Evolutionary conservation across 2,329 filamentous ascomycete species (phyloP).

Genomic region (Albophoma yamanashiensis): DNA sequence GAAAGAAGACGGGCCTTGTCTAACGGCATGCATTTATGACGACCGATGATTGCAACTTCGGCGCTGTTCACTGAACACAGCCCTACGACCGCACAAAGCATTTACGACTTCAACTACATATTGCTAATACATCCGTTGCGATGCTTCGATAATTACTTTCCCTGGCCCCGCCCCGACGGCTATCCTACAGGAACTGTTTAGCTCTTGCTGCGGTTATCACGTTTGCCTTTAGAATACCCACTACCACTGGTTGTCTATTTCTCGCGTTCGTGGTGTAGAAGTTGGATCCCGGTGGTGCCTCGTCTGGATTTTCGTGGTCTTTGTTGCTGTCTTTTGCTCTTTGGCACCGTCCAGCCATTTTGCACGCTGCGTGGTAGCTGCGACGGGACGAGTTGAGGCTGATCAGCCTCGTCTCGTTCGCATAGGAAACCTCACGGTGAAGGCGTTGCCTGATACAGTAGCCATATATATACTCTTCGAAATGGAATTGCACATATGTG

Average conservation of each 20-base stretch:
- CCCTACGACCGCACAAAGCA: not conserved
- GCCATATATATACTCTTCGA: not conserved
- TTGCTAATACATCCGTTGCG: not conserved
- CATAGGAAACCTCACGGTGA: too few species aligned
- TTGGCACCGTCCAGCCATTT: not conserved
- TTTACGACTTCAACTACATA: not conserved
- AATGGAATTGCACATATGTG: not conserved
- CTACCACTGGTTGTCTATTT: not conserved
- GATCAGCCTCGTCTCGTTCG: not conserved
- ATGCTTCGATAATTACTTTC: not conserved
- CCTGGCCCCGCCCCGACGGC: not conserved
- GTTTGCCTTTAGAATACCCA: not conserved
- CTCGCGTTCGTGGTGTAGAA: not conserved
- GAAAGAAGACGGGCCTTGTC: slow-evolving; percentile 32
- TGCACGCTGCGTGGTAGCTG: not conserved
- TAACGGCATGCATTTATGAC: slow-evolving; percentile 6
- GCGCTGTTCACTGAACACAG: not conserved
- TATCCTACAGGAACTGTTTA: not conserved
- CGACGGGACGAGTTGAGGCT: not conserved
- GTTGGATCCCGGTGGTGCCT: not conserved
- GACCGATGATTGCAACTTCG: not conserved
- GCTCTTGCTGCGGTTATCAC: not conserved
- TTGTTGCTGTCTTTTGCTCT: not conserved
- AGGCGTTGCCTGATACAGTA: not conserved
- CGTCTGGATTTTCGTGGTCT: not conserved